phyloP scores from a whole-genome alignment of 441 rosid species.

The Populus hybrid region DNA sequence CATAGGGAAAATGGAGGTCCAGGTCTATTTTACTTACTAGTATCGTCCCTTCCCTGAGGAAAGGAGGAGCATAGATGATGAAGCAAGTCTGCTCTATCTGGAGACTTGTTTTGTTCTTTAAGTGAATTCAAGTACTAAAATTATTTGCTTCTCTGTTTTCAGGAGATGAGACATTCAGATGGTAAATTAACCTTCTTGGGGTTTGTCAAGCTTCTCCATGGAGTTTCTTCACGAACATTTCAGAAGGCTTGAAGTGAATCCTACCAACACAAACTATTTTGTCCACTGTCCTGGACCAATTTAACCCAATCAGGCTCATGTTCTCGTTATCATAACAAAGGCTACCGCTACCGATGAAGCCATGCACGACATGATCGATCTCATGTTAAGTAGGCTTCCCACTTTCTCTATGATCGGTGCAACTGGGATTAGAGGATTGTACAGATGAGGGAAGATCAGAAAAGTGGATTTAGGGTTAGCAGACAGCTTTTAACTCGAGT shows the following conservation, averaged over 20 bases:
- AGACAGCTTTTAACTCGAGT: slow-evolving; percentile 23
- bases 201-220: slow-evolving; percentile 78
- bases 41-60: background rate
- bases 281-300: background rate
- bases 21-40: background rate
- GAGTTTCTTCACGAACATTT: slow-evolving; percentile 68
- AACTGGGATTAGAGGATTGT: slow-evolving; percentile 40
- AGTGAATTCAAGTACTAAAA: background rate
- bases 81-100: background rate
- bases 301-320: background rate
- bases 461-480: slow-evolving; percentile 32
- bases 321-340: background rate
- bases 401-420: slow-evolving; percentile 21
- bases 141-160: slow-evolving; percentile 9
- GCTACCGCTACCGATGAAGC: slow-evolving; percentile 13
- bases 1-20: background rate
- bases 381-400: slow-evolving; percentile 9
- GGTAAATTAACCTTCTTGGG: slow-evolving; percentile 50
- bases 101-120: background rate
- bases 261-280: background rate
- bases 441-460: slow-evolving; percentile 41
- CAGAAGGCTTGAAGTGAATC: slow-evolving; percentile 49
- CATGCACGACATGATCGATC: slow-evolving; percentile 8
- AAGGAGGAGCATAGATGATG: background rate
- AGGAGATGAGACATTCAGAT: slow-evolving; percentile 46